Evolutionary conservation across 2,329 filamentous ascomycete genomes (phyloP), one percentile per base, ranked within the genome.

Genomic region (Periconia sp.): DNA sequence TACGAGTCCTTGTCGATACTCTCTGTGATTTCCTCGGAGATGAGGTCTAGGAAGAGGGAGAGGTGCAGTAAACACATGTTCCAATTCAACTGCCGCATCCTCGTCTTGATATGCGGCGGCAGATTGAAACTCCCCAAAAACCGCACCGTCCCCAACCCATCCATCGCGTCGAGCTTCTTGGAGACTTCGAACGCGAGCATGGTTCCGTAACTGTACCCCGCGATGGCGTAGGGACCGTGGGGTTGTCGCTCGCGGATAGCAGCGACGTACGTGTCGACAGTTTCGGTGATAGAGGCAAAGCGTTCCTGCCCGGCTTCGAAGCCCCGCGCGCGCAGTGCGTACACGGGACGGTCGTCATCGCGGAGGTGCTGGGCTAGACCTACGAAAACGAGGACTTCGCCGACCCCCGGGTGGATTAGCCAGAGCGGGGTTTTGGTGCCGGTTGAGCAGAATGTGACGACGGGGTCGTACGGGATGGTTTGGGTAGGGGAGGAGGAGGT

Each of bases 151-250:
- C 63, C 15, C n/a, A n/a, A n/a, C 1, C 47, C 70, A 2, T 65
- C 50, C 0, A 40, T 41, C 46, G 82, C 74, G n/a, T n/a, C n/a
- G 10, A 83, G 71, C 1, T 56, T 31, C 63, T 83, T 83, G 13
- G 74, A 69, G 0, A 79, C 63, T 60, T 83, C 81, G 53, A 82
- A 84, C 0, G 79, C 77, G 0, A 83, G 53, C 62, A 81, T 81
- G 0, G 71, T 58, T 1, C 82, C 81, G 58, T 78, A 82, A 6
- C 72, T 78, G 59, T 83, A 84, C 0, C 82, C 81, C 0, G 77
- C 77, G 1, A 84, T 61, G 0, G 77, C 77, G 56, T 84, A 84
- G 0, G 81, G 81, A 0, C 82, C 81, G 0, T 64, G 14, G 0
- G 81, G 79, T 1, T 53, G 55, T 3, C 52, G 54, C 3, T 50